phyloP scores from a whole-genome alignment of 352 stramenopile genomes.

The Blastocystis sp. region DNA sequence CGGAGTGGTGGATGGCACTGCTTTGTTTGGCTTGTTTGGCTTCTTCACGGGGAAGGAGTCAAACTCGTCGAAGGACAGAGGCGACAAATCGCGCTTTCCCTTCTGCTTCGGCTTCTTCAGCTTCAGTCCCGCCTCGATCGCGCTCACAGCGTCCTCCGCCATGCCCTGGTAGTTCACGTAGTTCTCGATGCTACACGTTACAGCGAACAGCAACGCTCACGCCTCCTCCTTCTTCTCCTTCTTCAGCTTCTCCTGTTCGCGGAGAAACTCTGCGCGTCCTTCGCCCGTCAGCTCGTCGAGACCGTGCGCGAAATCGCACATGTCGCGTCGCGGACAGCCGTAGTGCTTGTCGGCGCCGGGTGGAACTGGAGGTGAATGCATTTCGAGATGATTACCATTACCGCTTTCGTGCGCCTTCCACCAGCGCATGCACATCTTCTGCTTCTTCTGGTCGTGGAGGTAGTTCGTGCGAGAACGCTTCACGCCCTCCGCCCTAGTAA shows the following conservation, averaged over 20 bases:
- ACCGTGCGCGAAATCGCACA: conserved; percentile 67
- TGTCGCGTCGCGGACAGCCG: conserved; percentile 68
- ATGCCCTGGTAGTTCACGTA: conserved; percentile 42
- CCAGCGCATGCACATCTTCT: conserved; percentile 70
- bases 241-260: conserved; percentile 51
- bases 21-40: neutral
- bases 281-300: conserved; percentile 66
- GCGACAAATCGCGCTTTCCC: neutral
- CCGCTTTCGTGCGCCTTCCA: conserved; percentile 63
- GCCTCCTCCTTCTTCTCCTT: conserved; percentile 43
- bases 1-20: neutral
- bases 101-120: neutral
- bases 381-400: neutral
- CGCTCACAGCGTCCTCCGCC: conserved; percentile 21
- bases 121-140: conserved; percentile 12
- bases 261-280: conserved; percentile 42
- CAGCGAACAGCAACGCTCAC: neutral
- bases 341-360: conserved; percentile 61
- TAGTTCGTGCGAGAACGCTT: conserved; percentile 54
- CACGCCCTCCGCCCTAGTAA: conserved; percentile 56
- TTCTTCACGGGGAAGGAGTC: neutral
- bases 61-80: conserved; percentile 23
- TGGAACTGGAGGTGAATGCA: conserved; percentile 11
- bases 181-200: conserved; percentile 29
- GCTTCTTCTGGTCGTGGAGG: conserved; percentile 65